These are phyloP conservation scores for Diaporthe citriasiana DNA, from an alignment of 2,329 filamentous ascomycete species.

Conservation along the genomic window DNA sequence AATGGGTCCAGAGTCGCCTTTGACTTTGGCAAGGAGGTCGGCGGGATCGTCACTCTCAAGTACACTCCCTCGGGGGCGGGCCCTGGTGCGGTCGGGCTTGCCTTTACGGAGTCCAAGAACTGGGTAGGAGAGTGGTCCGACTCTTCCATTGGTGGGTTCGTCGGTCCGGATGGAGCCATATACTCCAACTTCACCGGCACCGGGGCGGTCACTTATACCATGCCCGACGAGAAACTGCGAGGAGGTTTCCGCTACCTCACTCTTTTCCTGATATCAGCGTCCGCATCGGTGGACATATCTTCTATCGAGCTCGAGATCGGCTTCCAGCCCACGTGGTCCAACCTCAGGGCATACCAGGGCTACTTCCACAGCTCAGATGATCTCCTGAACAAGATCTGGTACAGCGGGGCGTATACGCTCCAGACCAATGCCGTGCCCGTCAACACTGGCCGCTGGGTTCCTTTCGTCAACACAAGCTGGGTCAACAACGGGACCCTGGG, in stretches of 20 bases:
- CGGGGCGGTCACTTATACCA: constrained; percentile 53
- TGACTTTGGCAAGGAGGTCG: constrained; percentile 72
- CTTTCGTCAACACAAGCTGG: constrained; percentile 58
- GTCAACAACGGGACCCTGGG: constrained; percentile 52
- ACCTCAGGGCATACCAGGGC: constrained; percentile 66
- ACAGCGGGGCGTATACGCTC: constrained; percentile 62
- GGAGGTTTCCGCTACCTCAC: constrained; percentile 69
- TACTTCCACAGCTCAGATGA: constrained; percentile 66
- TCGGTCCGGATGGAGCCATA: constrained; percentile 62
- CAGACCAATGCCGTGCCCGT: constrained; percentile 54
- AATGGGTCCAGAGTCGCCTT: constrained; percentile 69
- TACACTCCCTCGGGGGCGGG: constrained; percentile 58
- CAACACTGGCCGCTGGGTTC: constrained; percentile 49
- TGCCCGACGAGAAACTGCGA: constrained; percentile 60
- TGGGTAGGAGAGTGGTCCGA: constrained; percentile 63
- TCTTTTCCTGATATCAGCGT: constrained; percentile 52
- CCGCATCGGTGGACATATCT: constrained; percentile 50
- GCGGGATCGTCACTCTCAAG: constrained; percentile 66
- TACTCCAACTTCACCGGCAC: constrained; percentile 56
- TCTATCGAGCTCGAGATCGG: constrained; percentile 52
- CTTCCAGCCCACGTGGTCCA: constrained; percentile 60
- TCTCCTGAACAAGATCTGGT: constrained; percentile 68
- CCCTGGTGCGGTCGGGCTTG: constrained; percentile 57
- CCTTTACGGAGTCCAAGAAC: constrained; percentile 63
- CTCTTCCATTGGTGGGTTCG: constrained; percentile 60